Conservation (phyloP, 1,284 basidiomycete species). For the Trametes versicolor region DNA sequence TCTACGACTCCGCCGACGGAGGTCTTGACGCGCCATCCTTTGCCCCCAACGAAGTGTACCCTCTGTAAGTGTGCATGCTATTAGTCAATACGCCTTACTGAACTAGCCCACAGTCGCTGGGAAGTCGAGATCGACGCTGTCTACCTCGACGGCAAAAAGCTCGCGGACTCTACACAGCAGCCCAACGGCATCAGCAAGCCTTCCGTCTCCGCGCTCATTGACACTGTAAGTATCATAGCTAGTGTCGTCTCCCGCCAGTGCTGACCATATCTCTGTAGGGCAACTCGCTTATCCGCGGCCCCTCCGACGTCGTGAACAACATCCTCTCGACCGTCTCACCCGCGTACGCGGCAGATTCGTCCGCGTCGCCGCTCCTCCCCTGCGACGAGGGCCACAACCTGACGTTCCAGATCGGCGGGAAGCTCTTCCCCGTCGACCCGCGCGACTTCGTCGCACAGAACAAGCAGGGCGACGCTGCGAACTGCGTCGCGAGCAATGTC, state of each 20-base stretch:
- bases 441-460: slow-evolving; percentile 65
- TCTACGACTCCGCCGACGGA: slow-evolving; percentile 49
- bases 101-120: slow-evolving; percentile 55
- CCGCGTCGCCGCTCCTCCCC: slow-evolving; percentile 45
- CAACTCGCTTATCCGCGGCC: slow-evolving; percentile 52
- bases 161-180: slow-evolving; percentile 54
- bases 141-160: slow-evolving; percentile 60
- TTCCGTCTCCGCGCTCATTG: slow-evolving; percentile 59
- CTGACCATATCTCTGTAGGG: slow-evolving; percentile 38
- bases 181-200: slow-evolving; percentile 45
- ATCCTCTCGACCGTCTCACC: slow-evolving; percentile 53
- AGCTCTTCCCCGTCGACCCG: slow-evolving; percentile 71
- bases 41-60: slow-evolving; percentile 48
- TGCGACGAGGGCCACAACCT: slow-evolving; percentile 62
- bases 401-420: slow-evolving; percentile 69
- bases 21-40: slow-evolving; percentile 49
- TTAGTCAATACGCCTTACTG: neutral
- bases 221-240: slow-evolving; percentile 53
- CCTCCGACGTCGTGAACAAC: slow-evolving; percentile 48
- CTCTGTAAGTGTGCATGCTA: slow-evolving; percentile 39
- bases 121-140: slow-evolving; percentile 66
- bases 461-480: slow-evolving; percentile 48
- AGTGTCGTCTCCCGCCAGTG: neutral
- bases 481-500: slow-evolving; percentile 58
- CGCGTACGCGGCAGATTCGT: slow-evolving; percentile 42